Evolutionary conservation across 1,284 basidiomycete genomes (phyloP).

Genomic region (Phaffia rhodozyma): DNA sequence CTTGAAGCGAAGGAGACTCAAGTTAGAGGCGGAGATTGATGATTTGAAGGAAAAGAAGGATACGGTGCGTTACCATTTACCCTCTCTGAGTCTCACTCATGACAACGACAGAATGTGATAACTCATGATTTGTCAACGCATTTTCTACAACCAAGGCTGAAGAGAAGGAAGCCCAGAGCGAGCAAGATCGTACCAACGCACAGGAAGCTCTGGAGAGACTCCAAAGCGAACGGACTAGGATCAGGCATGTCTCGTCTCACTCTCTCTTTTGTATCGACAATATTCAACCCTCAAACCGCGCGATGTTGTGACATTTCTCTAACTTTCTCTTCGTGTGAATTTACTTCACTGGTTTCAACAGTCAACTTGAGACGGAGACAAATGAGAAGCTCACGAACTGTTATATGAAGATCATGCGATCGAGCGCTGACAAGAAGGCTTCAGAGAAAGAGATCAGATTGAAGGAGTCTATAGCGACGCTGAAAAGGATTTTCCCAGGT

Average conservation of each 20-base stretch:
- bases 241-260: slow-evolving; percentile 23
- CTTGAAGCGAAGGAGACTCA: slow-evolving; percentile 49
- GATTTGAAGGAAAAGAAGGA: slow-evolving; percentile 47
- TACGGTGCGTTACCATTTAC: slow-evolving; percentile 40
- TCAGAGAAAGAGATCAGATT: slow-evolving; percentile 70
- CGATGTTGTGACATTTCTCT: background rate
- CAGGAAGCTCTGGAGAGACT: background rate
- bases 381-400: slow-evolving; percentile 81
- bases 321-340: background rate
- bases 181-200: slow-evolving; percentile 24
- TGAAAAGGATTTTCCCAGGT: slow-evolving; percentile 83
- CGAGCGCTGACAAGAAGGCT: slow-evolving; percentile 73
- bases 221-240: slow-evolving; percentile 19
- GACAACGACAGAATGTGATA: background rate
- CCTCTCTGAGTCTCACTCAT: background rate
- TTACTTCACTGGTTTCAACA: slow-evolving; percentile 30
- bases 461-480: slow-evolving; percentile 69
- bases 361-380: slow-evolving; percentile 72
- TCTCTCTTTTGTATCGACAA: background rate
- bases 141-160: slow-evolving; percentile 27
- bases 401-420: slow-evolving; percentile 74
- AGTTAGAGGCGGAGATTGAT: slow-evolving; percentile 50
- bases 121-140: slow-evolving; percentile 38
- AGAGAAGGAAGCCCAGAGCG: slow-evolving; percentile 28
- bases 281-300: background rate